These are phyloP conservation scores for Tuber calosporum DNA, from an alignment of 495 filamentous ascomycete species.

Conservation along the genomic window DNA sequence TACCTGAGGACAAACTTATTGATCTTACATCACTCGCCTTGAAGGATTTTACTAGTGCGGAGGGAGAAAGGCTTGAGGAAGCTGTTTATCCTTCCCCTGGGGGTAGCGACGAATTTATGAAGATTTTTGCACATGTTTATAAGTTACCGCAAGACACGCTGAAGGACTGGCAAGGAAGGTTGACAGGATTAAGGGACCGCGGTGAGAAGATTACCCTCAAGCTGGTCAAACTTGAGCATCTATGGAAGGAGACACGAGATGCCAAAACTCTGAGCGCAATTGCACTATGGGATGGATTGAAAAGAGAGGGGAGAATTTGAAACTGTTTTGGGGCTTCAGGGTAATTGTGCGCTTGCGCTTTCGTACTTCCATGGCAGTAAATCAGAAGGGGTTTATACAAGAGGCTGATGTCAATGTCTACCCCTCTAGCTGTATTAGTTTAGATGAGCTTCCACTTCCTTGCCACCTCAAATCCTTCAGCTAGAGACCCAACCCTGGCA, in stretches of 20 bases:
- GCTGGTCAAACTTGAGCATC: conserved; percentile 60
- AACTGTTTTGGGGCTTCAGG: background rate
- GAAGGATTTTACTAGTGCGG: conserved; percentile 35
- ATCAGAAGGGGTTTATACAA: background rate
- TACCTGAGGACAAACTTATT: conserved; percentile 50
- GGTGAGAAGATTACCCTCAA: conserved; percentile 80
- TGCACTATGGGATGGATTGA: conserved; percentile 68
- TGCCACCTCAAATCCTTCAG: conserved; percentile 77
- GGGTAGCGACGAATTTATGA: conserved; percentile 78
- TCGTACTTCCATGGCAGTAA: background rate
- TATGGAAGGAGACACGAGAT: conserved; percentile 76
- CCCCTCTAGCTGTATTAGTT: background rate
- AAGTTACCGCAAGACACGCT: conserved; percentile 57
- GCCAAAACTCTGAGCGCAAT: conserved; percentile 70
- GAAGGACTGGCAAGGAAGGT: conserved; percentile 61
- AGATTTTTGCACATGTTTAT: conserved; percentile 67
- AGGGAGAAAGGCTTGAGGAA: conserved; percentile 37
- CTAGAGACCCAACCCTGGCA: conserved; percentile 73
- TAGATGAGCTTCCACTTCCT: conserved; percentile 52
- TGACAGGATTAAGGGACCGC: conserved; percentile 68
- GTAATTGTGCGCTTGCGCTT: background rate
- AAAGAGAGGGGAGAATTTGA: conserved; percentile 29
- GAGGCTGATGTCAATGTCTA: background rate
- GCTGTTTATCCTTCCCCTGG: conserved; percentile 67
- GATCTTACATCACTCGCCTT: conserved; percentile 62